phyloP scores from a whole-genome alignment of 805 yeast species.

The Pichia paraexigua region DNA sequence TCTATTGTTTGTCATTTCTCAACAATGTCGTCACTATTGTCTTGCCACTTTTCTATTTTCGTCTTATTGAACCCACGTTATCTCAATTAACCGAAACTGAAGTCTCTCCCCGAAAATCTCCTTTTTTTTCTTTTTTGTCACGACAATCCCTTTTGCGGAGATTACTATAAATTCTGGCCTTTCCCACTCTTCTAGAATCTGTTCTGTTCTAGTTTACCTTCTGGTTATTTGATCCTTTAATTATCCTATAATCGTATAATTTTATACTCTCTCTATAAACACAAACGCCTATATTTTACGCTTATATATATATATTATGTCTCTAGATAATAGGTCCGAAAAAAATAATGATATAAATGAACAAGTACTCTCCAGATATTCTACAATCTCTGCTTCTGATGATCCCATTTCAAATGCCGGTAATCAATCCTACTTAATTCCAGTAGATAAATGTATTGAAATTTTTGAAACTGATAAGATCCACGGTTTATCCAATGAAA shows the following conservation, averaged over 20 bases:
- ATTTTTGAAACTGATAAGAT: constrained; percentile 31
- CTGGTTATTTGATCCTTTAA: neutral
- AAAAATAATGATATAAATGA: constrained; percentile 6
- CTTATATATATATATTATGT: neutral
- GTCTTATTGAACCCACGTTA: no score
- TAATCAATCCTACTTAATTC: constrained; percentile 18
- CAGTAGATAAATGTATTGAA: constrained; percentile 14
- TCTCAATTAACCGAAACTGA: no score
- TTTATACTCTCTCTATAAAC: neutral
- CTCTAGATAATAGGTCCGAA: constrained; percentile 3
- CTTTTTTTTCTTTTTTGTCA: no score
- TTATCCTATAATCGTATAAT: neutral
- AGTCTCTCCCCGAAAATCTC: no score
- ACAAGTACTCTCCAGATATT: constrained; percentile 6
- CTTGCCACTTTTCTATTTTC: no score
- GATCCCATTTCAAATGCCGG: constrained; percentile 6
- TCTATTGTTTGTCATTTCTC: no score
- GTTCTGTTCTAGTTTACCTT: neutral
- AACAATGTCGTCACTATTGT: no score
- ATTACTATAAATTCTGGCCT: neutral
- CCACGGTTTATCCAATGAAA: constrained; percentile 38
- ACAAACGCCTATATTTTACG: neutral
- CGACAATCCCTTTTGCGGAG: no score
- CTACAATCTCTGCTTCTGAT: constrained; percentile 1
- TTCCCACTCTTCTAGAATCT: no score